Base-by-base conservation (phyloP, 176 grass and related monocot species). In the Musa troglodytarum region DNA sequence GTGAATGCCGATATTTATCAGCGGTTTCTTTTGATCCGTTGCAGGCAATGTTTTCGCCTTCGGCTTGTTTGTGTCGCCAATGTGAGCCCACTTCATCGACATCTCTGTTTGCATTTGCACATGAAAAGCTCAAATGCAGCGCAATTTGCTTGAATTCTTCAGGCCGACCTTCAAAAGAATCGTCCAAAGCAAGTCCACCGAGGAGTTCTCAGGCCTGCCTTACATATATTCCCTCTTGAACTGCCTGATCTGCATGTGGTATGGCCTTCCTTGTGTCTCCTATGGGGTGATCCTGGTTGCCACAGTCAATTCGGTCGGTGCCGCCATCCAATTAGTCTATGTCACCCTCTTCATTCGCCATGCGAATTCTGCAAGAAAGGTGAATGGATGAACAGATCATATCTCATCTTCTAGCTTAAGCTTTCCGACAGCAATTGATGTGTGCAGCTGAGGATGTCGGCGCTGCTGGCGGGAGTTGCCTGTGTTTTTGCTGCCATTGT, bases 161-260 rank as follows among this genome's bases (percentile, higher is more conserved):
- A 96, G 92, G 43, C 73, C 84, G 52, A 96, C 92, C 68, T 89
- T 96, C 59, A 87, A 84, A 77, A 86, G 92, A 79, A 87, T 96
- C 1, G 28, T 96, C n/a, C 79, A 72, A 49, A 88, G 78, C 10
- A 84, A 86, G 69, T 96, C 92, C 23, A 96, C 87, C 1, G 88
- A 96, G 87, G 83, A 87, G 50, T 96, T 96, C 81, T 90, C 90
- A 2, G 92, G 82, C 23, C 68, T 89, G 22, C 92, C 92, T 0
- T 96, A 96, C 65, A 5, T 86, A 15, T 78, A 86, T 28, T 91
- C 92, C 76, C 85, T 96, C 17, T 80, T 92, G 77, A 92, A 96
- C 78, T 96, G 92, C 89, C 75, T 85, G 69, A 85, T 92, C 81
- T 96, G 88, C 81, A 53, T 90, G 53, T 96, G 92, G 92, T 96